Base-by-base conservation (phyloP, 2,329 filamentous ascomycete genomes). In the Xylariaceae sp. region DNA sequence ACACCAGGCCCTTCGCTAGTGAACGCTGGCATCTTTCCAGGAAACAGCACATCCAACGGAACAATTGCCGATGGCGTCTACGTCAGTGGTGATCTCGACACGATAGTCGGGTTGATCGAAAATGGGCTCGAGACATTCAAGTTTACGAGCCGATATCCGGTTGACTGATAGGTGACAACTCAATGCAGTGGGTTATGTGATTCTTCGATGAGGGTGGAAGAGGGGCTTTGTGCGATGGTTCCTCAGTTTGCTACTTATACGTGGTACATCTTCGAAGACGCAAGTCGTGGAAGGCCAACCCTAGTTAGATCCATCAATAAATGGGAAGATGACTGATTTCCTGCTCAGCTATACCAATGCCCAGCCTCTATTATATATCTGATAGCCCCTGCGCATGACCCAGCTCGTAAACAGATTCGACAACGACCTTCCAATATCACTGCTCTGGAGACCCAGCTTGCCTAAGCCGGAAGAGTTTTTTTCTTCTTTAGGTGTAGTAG, bases 81-180 rank as follows among this genome's bases (percentile, higher is more conserved):
- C 52, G 52, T 58, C 3, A 57, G 55, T 2, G 48, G 49, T 0
- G 64, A 65, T 4, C 63, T 68, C 1, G 62, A 64, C 3, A 57
- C 49, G 0, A 62, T 82, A 39, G 72, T 71, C 0, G 56, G 63
- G 3, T 56, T 64, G 1, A 57, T 86, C n/a, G 71, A 76, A 64
- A 71, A 76, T 2, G 84, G 83, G 0, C 65, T 88, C 55, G 72
- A 70, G 46, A 76, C 67, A 3, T 88, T 85, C 53, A 85, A 80
- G 68, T 87, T 86, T 57, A 68, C 82, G 25, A 74, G 79, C 49
- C 72, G 83, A 3, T 87, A 85, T 57, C 70, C 80, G 1, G 38
- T 80, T 51, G 83, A 86, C 55, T 37, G 45, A 19, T 52, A 20
- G 8, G 25, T 29, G 25, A 14, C 27, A n/a, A n/a, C n/a, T n/a